Evolutionary conservation across 805 yeast genomes (phyloP).

Genomic region (Scheffersomyces lignosus): DNA sequence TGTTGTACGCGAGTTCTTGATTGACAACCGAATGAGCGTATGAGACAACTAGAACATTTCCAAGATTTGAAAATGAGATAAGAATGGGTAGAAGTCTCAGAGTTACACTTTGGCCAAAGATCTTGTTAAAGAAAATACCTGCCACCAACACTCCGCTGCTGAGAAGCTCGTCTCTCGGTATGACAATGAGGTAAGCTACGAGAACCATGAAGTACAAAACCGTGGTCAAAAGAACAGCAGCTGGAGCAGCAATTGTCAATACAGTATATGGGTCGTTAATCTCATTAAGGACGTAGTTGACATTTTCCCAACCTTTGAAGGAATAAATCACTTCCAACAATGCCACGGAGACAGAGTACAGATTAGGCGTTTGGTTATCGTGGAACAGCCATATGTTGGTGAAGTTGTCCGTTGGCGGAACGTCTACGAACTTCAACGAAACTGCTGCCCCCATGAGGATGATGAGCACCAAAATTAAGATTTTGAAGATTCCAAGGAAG

Average conservation of each 20-base stretch:
- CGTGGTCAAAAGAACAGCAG: constrained; percentile 54
- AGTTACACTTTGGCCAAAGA: constrained; percentile 57
- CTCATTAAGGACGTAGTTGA: constrained; percentile 61
- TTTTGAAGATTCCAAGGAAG: constrained; percentile 53
- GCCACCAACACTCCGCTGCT: constrained; percentile 64
- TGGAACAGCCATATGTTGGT: constrained; percentile 35
- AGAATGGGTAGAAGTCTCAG: constrained; percentile 51
- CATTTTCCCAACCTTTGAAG: constrained; percentile 72
- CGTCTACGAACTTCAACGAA: constrained; percentile 26
- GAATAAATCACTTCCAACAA: constrained; percentile 60
- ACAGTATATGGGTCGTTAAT: constrained; percentile 57
- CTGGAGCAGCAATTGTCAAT: constrained; percentile 59
- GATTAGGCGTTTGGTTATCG: constrained; percentile 23
- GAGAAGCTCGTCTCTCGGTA: constrained; percentile 46
- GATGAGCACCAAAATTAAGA: constrained; percentile 50
- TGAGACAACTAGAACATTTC: constrained; percentile 64
- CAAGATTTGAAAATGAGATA: constrained; percentile 62
- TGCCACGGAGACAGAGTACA: constrained; percentile 56
- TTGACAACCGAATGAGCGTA: constrained; percentile 61
- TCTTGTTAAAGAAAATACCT: constrained; percentile 56
- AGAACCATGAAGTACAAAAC: constrained; percentile 56
- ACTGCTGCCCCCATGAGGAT: constrained; percentile 49
- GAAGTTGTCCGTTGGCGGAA: constrained; percentile 21
- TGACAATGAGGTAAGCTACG: constrained; percentile 56
- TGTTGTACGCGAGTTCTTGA: constrained; percentile 55